phyloP scores from a whole-genome alignment of 768 basidiomycete species.

The Candolleomyces eurysporus region DNA sequence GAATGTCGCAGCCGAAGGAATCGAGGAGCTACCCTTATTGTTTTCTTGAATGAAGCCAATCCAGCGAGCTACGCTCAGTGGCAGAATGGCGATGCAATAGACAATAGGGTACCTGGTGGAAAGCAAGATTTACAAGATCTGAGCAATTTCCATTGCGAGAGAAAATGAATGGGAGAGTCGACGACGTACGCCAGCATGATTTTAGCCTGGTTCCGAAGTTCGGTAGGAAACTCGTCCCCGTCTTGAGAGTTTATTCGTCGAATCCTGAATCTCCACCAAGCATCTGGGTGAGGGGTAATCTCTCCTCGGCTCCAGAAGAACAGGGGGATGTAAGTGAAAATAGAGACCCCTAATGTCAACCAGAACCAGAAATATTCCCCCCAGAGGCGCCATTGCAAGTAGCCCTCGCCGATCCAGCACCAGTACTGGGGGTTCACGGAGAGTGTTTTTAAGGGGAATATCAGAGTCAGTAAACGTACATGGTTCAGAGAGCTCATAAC shows the following conservation, averaged over 20 bases:
- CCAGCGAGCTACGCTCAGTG: constrained; percentile 41
- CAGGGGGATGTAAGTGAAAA: constrained; percentile 32
- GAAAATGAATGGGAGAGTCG: not conserved
- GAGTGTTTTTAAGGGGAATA: too few relatives aligned
- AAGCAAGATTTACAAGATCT: not conserved
- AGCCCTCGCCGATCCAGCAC: constrained; percentile 41
- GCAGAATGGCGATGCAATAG: constrained; percentile 37
- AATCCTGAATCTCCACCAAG: constrained; percentile 33
- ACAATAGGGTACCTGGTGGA: constrained; percentile 33
- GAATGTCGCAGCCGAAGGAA: constrained; percentile 31
- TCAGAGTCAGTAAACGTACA: not conserved
- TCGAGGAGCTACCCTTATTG: not conserved
- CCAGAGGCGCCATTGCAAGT: constrained; percentile 28
- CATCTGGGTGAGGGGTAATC: constrained; percentile 24
- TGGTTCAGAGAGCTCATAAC: constrained; percentile 5
- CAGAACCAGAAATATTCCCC: constrained; percentile 49
- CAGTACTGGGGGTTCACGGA: too few relatives aligned
- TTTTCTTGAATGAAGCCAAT: constrained; percentile 24
- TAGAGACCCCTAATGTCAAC: constrained; percentile 34
- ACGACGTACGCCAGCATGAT: not conserved
- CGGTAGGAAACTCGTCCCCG: constrained; percentile 13
- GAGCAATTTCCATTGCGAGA: not conserved
- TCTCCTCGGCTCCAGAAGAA: constrained; percentile 36
- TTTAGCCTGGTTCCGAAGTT: constrained; percentile 11
- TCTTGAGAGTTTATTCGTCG: constrained; percentile 9